Evolutionary conservation across 768 basidiomycete species (phyloP).

Genomic region (Mycena belliarum): DNA sequence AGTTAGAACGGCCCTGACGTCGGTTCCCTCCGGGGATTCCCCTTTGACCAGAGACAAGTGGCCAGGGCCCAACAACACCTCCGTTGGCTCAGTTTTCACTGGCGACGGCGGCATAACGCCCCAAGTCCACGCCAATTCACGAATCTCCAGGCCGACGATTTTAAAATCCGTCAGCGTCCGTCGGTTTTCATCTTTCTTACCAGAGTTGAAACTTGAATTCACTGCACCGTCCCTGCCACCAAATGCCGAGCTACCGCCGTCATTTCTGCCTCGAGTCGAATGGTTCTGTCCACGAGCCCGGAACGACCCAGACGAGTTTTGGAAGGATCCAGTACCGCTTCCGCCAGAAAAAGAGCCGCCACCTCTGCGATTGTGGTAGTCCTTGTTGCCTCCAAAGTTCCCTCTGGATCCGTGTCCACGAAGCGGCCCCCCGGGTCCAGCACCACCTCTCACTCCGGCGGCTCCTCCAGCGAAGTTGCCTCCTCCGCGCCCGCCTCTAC

Average conservation of each 20-base stretch:
- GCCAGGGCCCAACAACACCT: slow-evolving; percentile 30
- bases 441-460: slow-evolving; percentile 44
- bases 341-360: slow-evolving; percentile 63
- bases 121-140: slow-evolving; percentile 86
- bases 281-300: slow-evolving; percentile 68
- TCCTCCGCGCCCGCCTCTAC: slow-evolving; percentile 40
- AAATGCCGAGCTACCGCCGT: slow-evolving; percentile 38
- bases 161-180: slow-evolving; percentile 98
- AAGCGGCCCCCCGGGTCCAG: slow-evolving; percentile 47
- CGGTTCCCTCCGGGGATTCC: slow-evolving; percentile 35
- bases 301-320: slow-evolving; percentile 48
- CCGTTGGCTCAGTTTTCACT: slow-evolving; percentile 39
- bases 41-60: slow-evolving; percentile 36
- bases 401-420: slow-evolving; percentile 67
- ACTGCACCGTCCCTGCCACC: slow-evolving; percentile 52
- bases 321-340: slow-evolving; percentile 36
- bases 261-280: slow-evolving; percentile 34
- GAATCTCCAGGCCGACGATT: slow-evolving; percentile 87
- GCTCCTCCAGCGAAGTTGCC: slow-evolving; percentile 42
- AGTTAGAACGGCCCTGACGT: slow-evolving; percentile 21
- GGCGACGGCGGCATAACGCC: slow-evolving; percentile 50
- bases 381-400: slow-evolving; percentile 62
- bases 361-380: slow-evolving; percentile 66
- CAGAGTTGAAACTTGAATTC: slow-evolving; percentile 46
- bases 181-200: slow-evolving; percentile 87